Base-by-base conservation (phyloP, 371 early-diverging fungal species). In the Blakeslea trispora region DNA sequence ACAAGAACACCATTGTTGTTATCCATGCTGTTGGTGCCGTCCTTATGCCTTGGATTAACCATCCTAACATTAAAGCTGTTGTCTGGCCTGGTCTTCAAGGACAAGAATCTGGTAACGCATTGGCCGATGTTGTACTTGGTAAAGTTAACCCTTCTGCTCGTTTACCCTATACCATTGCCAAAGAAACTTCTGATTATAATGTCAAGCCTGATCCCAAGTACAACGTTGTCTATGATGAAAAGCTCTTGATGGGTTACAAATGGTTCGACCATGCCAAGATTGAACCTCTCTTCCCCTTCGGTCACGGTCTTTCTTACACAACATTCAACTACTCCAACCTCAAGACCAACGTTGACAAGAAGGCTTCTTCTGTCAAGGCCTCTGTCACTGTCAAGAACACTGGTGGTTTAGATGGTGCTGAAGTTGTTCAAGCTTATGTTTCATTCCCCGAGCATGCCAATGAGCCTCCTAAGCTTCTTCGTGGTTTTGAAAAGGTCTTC, bases 271-370 rank as follows among this genome's bases (percentile, higher is more conserved):
- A 62, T 15, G 50, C 68, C 11, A 63, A 63, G 32, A 77, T 82
- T 61, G 54, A 58, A 2, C 84, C 85, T 24, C 45, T 75, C 14
- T 80, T 75, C 55, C 61, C 65, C 14, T 86, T 86, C 47, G 87
- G 85, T 14, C 71, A 71, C 57, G 87, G 87, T 11, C 57, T 84
- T 11, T 81, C 83, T 1, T 86, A 83, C 69, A 83, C 87, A 23
- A 67, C 37, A 11, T 86, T 83, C 54, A 53, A 51, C 13, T 83
- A 82, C 55, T 52, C 54, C 8, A 43, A 68, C 17, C 37, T 79
- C 11, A 59, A 45, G 18, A 34, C 42, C 11, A 31, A 21, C 8
- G 14, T 21, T 9, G 18, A 18, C 1, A n/a, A 5, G 19, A 54
- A 19, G 7, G 15, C 17, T n/a, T 13, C 18, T 0, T 44, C 24